A percentile compares a stretch with the other conserved stretches of the same genome.
Evolutionary conservation across 345 rosid species (phyloP).

Genomic region (Aurinia saxatilis): DNA sequence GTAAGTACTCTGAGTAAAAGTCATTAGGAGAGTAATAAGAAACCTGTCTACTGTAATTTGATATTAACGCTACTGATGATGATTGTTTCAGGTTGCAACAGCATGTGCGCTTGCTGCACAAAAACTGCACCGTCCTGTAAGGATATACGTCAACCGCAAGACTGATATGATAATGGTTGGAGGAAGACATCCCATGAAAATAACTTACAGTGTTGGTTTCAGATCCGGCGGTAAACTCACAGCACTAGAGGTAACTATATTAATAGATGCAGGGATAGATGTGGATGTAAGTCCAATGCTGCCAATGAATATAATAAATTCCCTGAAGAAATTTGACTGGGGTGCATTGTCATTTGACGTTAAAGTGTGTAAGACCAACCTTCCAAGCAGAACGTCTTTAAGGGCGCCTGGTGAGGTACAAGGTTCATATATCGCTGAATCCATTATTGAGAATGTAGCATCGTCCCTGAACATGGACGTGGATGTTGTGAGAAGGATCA

Average conservation of each 20-base stretch:
- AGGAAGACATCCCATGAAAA: conserved; percentile 93
- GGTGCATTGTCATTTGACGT: conserved; percentile 77
- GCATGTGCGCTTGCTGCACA: conserved; percentile 84
- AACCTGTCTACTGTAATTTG: background rate
- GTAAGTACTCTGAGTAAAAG: conserved; percentile 38
- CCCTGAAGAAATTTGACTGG: conserved; percentile 72
- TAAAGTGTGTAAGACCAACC: conserved; percentile 83
- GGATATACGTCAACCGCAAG: conserved; percentile 61
- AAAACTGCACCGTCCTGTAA: conserved; percentile 55
- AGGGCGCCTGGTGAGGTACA: conserved; percentile 91
- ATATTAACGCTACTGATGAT: background rate
- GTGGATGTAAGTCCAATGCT: conserved; percentile 52
- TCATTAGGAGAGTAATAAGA: background rate
- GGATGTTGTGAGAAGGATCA: conserved; percentile 56
- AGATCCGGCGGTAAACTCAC: conserved; percentile 79
- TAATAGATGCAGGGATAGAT: conserved; percentile 58
- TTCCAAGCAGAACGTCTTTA: conserved; percentile 63
- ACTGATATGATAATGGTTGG: conserved; percentile 89
- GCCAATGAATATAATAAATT: conserved; percentile 34
- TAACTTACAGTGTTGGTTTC: conserved; percentile 81
- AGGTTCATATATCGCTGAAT: conserved; percentile 74
- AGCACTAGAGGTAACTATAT: conserved; percentile 47
- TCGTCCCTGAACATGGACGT: conserved; percentile 59
- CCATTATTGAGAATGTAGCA: conserved; percentile 72
- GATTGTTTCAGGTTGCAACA: conserved; percentile 61